phyloP scores from a whole-genome alignment of 108 stramenopile species.

The Discostella pseudostelligera region DNA sequence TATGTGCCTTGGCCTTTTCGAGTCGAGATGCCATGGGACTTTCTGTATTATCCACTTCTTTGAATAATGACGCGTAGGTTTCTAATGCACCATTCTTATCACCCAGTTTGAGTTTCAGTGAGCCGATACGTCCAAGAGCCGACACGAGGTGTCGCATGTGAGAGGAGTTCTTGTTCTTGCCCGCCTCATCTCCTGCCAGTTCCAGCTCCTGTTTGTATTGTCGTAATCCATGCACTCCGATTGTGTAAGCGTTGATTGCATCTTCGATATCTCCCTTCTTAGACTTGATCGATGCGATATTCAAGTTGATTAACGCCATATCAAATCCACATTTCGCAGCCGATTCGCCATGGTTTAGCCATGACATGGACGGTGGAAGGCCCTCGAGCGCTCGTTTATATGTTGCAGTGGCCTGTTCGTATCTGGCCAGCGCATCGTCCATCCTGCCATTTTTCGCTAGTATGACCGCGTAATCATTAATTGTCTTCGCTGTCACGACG shows the following conservation, averaged over 20 bases:
- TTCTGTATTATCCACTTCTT: constrained; percentile 63
- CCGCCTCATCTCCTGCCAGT: constrained; percentile 48
- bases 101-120: constrained; percentile 75
- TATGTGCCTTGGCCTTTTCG: constrained; percentile 85
- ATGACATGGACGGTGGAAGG: constrained; percentile 53
- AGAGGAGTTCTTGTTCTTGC: constrained; percentile 69
- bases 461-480: constrained; percentile 85
- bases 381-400: constrained; percentile 60
- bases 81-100: constrained; percentile 78
- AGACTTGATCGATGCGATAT: constrained; percentile 87
- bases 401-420: constrained; percentile 67
- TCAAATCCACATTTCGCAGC: constrained; percentile 86
- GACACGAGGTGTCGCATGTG: constrained; percentile 82
- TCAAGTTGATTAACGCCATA: constrained; percentile 79
- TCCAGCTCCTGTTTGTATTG: constrained; percentile 71
- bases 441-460: constrained; percentile 85
- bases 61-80: constrained; percentile 66
- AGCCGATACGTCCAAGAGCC: constrained; percentile 82
- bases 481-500: constrained; percentile 79
- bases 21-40: constrained; percentile 76
- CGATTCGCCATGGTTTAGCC: constrained; percentile 60
- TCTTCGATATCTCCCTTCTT: constrained; percentile 78
- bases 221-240: constrained; percentile 74
- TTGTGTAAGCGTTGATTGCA: constrained; percentile 74
- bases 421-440: constrained; percentile 75